Conservation (phyloP, 192 early-diverging fungal species). For the Entrophospora sp. region DNA sequence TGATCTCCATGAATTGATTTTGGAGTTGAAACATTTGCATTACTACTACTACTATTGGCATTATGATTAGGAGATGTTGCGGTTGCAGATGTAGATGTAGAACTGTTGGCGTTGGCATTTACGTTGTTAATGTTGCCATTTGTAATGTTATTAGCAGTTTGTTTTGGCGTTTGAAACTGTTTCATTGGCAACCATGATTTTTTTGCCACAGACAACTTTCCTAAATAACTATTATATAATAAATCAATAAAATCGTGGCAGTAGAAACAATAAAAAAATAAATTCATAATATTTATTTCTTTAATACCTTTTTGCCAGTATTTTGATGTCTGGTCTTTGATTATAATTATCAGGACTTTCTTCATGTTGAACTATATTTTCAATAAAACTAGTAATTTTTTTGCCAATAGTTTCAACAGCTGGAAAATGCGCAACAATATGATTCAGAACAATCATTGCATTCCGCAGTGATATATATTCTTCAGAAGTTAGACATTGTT, state of each 20-base stretch:
- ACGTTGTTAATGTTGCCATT: background rate
- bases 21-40: background rate
- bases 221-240: too few species aligned
- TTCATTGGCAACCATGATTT: too few species aligned
- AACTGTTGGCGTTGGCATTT: too few species aligned
- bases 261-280: too few species aligned
- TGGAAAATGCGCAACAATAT: constrained; percentile 55
- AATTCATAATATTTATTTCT: too few species aligned
- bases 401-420: constrained; percentile 46
- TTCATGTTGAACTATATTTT: constrained; percentile 47
- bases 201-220: too few species aligned
- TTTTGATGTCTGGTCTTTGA: constrained; percentile 60
- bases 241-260: too few species aligned
- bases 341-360: constrained; percentile 58
- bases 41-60: too few species aligned
- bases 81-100: too few species aligned
- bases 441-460: constrained; percentile 60
- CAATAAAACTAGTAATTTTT: constrained; percentile 30
- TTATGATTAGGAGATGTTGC: too few species aligned
- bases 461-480: constrained; percentile 73
- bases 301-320: constrained; percentile 53
- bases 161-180: background rate
- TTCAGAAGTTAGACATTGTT: constrained; percentile 38
- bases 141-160: background rate
- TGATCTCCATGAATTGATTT: too few species aligned